Conservation (phyloP, 345 rosid species). For the Ailanthus altissimus region DNA sequence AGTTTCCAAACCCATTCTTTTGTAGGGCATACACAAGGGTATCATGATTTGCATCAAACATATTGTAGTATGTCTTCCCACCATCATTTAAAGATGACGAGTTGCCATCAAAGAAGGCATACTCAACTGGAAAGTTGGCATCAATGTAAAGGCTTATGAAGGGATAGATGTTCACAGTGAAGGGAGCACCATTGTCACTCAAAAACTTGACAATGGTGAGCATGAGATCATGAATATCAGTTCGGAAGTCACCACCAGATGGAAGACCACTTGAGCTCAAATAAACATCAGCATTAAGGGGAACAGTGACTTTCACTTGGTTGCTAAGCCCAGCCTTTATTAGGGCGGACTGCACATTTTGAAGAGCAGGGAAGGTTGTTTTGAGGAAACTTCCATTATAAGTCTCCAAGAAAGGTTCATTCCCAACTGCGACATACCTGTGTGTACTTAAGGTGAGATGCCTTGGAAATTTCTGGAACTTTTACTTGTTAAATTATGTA, state of each 20-base stretch:
- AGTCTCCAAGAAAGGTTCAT: constrained; percentile 84
- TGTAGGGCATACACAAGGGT: constrained; percentile 80
- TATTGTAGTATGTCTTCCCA: constrained; percentile 59
- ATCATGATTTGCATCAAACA: constrained; percentile 90
- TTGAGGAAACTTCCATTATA: constrained; percentile 69
- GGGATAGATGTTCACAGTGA: constrained; percentile 91
- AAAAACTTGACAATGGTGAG: constrained; percentile 71
- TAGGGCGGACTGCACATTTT: constrained; percentile 77
- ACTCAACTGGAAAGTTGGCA: constrained; percentile 77
- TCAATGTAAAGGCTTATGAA: constrained; percentile 84
- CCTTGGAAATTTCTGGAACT: constrained; percentile 4
- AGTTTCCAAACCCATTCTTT: constrained; percentile 73
- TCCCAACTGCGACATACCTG: constrained; percentile 97
- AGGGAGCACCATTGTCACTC: constrained; percentile 62
- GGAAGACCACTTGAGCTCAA: constrained; percentile 45
- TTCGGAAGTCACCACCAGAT: constrained; percentile 87
- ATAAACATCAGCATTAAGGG: constrained; percentile 88
- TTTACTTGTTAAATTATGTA: neutral
- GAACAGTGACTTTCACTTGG: constrained; percentile 81
- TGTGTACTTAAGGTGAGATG: constrained; percentile 29
- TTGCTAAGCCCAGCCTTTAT: constrained; percentile 68
- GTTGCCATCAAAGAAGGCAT: constrained; percentile 83
- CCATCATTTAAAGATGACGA: constrained; percentile 71
- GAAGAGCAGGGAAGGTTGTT: constrained; percentile 77
- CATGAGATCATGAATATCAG: constrained; percentile 77